Conservation (phyloP, 768 basidiomycete species). For the Dacryopinax spathularia region DNA sequence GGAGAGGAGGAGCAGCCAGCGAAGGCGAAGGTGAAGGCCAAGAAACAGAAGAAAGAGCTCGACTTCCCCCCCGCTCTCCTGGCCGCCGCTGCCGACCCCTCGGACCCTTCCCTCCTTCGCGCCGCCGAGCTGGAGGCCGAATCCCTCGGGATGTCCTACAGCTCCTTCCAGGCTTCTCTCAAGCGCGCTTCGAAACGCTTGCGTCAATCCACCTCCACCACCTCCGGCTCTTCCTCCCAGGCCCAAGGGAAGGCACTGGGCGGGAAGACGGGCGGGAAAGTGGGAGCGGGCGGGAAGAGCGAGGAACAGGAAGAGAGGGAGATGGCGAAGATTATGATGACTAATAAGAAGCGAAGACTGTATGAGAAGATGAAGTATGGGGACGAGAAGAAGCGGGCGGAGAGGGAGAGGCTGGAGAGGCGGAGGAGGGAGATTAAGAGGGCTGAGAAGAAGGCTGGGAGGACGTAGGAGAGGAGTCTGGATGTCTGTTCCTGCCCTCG, state of each 20-base stretch:
- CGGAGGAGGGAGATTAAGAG: constrained; percentile 44
- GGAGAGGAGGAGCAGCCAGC: constrained; percentile 20
- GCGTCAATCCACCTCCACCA: too few species aligned
- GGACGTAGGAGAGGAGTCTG: constrained; percentile 11
- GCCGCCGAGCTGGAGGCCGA: constrained; percentile 89
- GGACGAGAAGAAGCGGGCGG: constrained; percentile 55
- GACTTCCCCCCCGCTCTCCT: constrained; percentile 24
- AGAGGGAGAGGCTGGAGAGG: constrained; percentile 51
- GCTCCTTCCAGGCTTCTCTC: constrained; percentile 62
- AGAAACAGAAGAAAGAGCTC: not conserved
- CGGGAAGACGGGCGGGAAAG: constrained; percentile 22
- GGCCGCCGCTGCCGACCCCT: constrained; percentile 27
- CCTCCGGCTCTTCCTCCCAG: not conserved
- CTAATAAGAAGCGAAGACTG: constrained; percentile 82
- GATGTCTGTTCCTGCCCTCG: not conserved
- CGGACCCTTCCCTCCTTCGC: constrained; percentile 56
- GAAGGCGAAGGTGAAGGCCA: constrained; percentile 11
- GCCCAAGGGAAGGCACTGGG: constrained; percentile 8
- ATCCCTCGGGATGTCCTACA: constrained; percentile 66
- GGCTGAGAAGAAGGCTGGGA: constrained; percentile 33
- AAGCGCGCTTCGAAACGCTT: constrained; percentile 33
- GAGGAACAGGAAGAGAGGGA: constrained; percentile 41
- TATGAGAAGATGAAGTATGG: constrained; percentile 89
- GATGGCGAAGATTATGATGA: constrained; percentile 97
- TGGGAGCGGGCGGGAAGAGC: constrained; percentile 21